Evolutionary conservation across 228 moss, liverwort and hornwort species (phyloP).

Genomic region (Sphagnum fallax): DNA sequence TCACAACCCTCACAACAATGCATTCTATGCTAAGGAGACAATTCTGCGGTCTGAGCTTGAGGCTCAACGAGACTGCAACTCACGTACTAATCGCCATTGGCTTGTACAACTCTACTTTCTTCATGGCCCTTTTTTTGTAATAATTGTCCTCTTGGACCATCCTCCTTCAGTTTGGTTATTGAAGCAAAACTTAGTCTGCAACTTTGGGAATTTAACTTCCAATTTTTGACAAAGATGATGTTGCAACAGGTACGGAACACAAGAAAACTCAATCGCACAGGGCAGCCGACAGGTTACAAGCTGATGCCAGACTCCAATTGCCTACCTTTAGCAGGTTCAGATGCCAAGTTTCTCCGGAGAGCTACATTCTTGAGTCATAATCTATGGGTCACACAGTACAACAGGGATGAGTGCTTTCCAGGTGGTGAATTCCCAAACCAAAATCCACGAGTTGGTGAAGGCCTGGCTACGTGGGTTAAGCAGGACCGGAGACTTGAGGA

Average conservation of each 20-base stretch:
- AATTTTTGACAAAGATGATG: too few species aligned
- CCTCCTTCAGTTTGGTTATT: neutral
- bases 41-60: slow-evolving; percentile 69
- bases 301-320: slow-evolving; percentile 92
- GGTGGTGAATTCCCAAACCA: slow-evolving; percentile 99
- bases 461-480: slow-evolving; percentile 85
- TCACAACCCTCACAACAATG: slow-evolving; percentile 78
- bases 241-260: slow-evolving; percentile 72
- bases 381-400: slow-evolving; percentile 84
- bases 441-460: slow-evolving; percentile 90
- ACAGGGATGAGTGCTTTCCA: slow-evolving; percentile 75
- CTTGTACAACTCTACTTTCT: slow-evolving; percentile 35
- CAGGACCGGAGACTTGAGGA: slow-evolving; percentile 84
- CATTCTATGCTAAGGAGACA: slow-evolving; percentile 84
- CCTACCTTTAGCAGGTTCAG: slow-evolving; percentile 80
- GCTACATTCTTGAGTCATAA: slow-evolving; percentile 94
- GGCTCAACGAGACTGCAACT: slow-evolving; percentile 80
- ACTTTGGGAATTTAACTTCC: too few species aligned
- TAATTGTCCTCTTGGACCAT: too few species aligned
- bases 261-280: slow-evolving; percentile 80
- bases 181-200: too few species aligned
- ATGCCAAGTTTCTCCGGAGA: slow-evolving; percentile 89
- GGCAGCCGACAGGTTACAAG: slow-evolving; percentile 85
- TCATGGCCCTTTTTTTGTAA: neutral
- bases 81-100: slow-evolving; percentile 80